Evolutionary conservation across 371 early-diverging fungal species (phyloP).

Genomic region (Umbelopsis sp.): DNA sequence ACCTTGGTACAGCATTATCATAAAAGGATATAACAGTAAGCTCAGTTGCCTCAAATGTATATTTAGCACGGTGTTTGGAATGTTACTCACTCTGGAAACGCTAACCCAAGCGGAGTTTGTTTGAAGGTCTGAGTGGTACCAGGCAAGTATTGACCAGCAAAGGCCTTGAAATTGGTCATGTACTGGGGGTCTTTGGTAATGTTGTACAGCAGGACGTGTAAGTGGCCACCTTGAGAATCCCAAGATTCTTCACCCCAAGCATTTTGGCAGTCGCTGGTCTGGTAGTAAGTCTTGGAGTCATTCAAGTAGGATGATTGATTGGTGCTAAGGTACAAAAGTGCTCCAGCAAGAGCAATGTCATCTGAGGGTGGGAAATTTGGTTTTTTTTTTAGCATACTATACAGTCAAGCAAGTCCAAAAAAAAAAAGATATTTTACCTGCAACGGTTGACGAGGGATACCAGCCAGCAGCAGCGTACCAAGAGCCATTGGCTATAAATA

Average conservation of each 20-base stretch:
- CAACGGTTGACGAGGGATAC: slow-evolving; percentile 23
- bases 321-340: slow-evolving; percentile 27
- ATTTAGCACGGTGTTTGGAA: background rate
- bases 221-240: slow-evolving; percentile 27
- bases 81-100: slow-evolving; percentile 16
- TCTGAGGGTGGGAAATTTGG: slow-evolving; percentile 11
- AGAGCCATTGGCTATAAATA: slow-evolving; percentile 8
- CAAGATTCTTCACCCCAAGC: slow-evolving; percentile 29
- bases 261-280: background rate
- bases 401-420: too few relatives aligned
- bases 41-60: background rate
- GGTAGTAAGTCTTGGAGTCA: slow-evolving; percentile 16
- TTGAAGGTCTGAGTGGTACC: slow-evolving; percentile 15
- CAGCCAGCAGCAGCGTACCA: slow-evolving; percentile 25
- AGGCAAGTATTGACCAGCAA: slow-evolving; percentile 16
- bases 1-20: background rate
- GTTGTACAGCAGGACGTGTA: slow-evolving; percentile 21
- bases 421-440: background rate
- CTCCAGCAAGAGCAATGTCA: slow-evolving; percentile 29
- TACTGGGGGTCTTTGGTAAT: slow-evolving; percentile 19
- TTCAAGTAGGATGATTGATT: slow-evolving; percentile 19
- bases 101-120: slow-evolving; percentile 35
- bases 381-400: too few relatives aligned
- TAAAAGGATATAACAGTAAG: background rate
- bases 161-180: slow-evolving; percentile 18